Conservation (phyloP, 306 rosid genomes). For the Casuarina equisetifolia region DNA sequence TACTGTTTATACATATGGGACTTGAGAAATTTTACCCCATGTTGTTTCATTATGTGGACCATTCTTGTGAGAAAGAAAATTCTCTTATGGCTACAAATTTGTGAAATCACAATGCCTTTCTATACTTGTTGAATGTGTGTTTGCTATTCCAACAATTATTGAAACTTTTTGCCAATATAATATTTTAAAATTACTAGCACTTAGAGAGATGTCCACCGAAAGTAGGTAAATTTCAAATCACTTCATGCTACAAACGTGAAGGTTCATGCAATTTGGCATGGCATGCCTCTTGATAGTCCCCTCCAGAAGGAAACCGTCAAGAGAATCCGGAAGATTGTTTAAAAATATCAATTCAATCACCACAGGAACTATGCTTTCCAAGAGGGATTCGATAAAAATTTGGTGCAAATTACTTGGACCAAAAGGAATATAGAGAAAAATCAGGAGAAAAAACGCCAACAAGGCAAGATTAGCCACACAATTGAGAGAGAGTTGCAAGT, state of each 20-base stretch:
- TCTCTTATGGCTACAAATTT: no score
- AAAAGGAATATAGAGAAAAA: slow-evolving; percentile 36
- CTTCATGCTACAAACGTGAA: neutral
- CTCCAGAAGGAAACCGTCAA: neutral
- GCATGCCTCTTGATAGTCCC: slow-evolving; percentile 2
- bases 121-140: no score
- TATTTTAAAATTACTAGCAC: no score
- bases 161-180: no score
- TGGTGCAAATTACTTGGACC: slow-evolving; percentile 33
- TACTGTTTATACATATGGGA: no score
- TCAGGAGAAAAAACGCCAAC: slow-evolving; percentile 23
- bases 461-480: slow-evolving; percentile 26
- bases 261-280: neutral
- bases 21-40: no score
- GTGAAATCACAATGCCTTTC: no score
- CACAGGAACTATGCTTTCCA: neutral
- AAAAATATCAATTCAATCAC: neutral
- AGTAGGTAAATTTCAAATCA: neutral
- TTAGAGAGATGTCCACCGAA: no score
- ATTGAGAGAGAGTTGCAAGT: no score
- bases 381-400: neutral
- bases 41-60: no score
- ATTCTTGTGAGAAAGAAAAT: no score
- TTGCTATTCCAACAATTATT: no score
- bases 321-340: neutral